Base-by-base conservation (phyloP, 2,329 filamentous ascomycete genomes). In the Cercospora citrullina region DNA sequence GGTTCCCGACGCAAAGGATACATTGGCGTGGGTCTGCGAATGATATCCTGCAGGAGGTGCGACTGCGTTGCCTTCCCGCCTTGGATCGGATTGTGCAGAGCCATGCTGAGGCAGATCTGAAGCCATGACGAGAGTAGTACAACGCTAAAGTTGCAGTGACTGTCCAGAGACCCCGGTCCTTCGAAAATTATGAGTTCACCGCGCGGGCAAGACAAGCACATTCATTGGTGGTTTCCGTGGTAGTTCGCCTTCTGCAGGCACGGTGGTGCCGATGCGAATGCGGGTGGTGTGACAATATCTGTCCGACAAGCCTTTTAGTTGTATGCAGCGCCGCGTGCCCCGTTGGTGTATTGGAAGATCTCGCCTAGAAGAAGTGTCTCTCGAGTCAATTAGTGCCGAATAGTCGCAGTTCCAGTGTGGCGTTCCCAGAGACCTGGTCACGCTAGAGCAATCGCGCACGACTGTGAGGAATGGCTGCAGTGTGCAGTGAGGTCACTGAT, bases 381-480 rank as follows among this genome's bases (percentile, higher is more conserved):
- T 53, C 66, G 66, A 55, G 45, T 60, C 42, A 59, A 39, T 26
- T 28, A 31, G 64, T 31, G 30, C 64, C 31, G 51, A 21, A 64
- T 62, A n/a, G 57, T 66, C 55, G 63, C 33, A 18, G 42, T 66
- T 48, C 36, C 58, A 60, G 68, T 39, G 66, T 65, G 60, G 65
- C 60, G 63, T 33, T 66, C 30, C 66, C 68, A 67, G 64, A 26
- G 42, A 48, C 23, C n/a, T 55, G 68, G 68, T 58, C 58, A 36
- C 68, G 70, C 66, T 66, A 71, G 58, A 51, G 61, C 42, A 65
- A 57, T 61, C 48, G 66, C 51, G 68, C 66, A 61, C 61, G 62
- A 30, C 68, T 60, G 68, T 62, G 68, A 64, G 68, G 64, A 69
- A 68, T 69, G 64, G 64, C 65, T 68, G 66, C 59, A 68, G 55